A percentile compares a stretch with the other conserved stretches of the same genome.
phyloP scores from a whole-genome alignment of 139 green algal species.

The Chlamydomonas sphaeroides region DNA sequence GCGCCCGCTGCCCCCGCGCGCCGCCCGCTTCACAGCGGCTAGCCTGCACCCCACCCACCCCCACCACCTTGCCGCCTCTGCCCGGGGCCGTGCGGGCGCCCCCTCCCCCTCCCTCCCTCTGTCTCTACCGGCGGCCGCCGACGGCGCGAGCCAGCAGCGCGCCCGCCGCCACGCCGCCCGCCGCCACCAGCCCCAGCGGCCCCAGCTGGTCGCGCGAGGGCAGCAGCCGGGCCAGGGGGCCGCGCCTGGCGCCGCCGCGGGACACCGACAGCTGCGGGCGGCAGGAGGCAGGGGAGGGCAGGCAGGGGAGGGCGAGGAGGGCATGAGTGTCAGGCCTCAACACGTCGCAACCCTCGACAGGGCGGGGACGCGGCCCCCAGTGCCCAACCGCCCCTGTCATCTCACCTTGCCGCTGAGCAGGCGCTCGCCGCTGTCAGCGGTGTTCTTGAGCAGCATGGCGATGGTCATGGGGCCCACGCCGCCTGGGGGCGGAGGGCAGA shows the following conservation, averaged over 20 bases:
- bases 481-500: slow-evolving; percentile 20
- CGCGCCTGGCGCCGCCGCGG: not conserved
- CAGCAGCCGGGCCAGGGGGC: not conserved
- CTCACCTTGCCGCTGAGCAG: slow-evolving; percentile 39
- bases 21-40: too few species aligned
- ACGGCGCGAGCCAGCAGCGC: not conserved
- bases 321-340: not conserved
- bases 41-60: too few species aligned
- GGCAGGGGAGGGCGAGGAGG: not conserved
- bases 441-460: slow-evolving; percentile 94
- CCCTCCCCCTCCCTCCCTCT: too few species aligned
- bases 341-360: not conserved
- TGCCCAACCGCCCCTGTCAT: not conserved
- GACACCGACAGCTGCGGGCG: not conserved
- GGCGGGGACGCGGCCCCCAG: too few species aligned
- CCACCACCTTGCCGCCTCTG: too few species aligned
- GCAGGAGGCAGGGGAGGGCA: not conserved
- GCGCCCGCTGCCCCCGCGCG: too few species aligned
- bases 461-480: slow-evolving; percentile 99
- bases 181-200: not conserved
- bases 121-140: not conserved
- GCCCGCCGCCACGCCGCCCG: not conserved
- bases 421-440: slow-evolving; percentile 63
- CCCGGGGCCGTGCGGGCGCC: too few species aligned
- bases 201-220: not conserved